A percentile compares a stretch with the other conserved stretches of the same genome.
These are phyloP conservation scores for Coemansia sp. DNA, from an alignment of 192 early-diverging fungal genomes.

Conservation along the genomic window DNA sequence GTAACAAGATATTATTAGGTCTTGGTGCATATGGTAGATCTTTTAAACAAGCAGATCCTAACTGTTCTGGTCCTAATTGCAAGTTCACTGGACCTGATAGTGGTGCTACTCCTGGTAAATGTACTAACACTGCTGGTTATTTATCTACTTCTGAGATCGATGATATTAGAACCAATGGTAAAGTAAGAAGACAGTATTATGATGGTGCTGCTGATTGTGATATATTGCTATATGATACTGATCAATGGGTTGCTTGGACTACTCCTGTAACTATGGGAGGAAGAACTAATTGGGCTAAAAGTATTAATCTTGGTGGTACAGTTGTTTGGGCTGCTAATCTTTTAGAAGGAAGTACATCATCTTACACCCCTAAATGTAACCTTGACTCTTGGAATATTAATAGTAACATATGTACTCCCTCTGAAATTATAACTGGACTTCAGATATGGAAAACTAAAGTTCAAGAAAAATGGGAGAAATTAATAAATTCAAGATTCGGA, in stretches of 20 bases:
- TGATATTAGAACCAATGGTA: slow-evolving; percentile 8
- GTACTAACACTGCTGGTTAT: slow-evolving; percentile 21
- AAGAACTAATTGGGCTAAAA: slow-evolving; percentile 7
- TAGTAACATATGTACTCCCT: too few relatives aligned
- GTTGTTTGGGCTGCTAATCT: slow-evolving; percentile 24
- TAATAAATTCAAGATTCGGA: too few relatives aligned
- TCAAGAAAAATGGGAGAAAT: too few relatives aligned
- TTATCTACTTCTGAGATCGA: slow-evolving; percentile 22
- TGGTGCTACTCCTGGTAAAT: slow-evolving; percentile 23
- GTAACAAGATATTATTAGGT: slow-evolving; percentile 35
- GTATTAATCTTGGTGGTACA: slow-evolving; percentile 17
- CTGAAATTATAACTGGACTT: too few relatives aligned
- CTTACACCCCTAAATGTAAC: too few relatives aligned
- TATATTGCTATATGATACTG: slow-evolving; percentile 14
- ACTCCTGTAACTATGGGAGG: background rate
- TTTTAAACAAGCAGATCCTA: slow-evolving; percentile 30
- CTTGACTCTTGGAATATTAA: too few relatives aligned
- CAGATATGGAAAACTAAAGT: too few relatives aligned
- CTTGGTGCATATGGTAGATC: slow-evolving; percentile 34
- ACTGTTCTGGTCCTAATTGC: slow-evolving; percentile 20
- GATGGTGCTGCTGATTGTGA: slow-evolving; percentile 17
- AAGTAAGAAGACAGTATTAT: slow-evolving; percentile 8
- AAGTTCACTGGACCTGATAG: slow-evolving; percentile 17
- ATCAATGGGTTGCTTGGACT: slow-evolving; percentile 27
- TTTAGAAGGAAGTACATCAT: too few relatives aligned